Conservation (phyloP, 2,329 filamentous ascomycete species). For the Blastomyces percursus region DNA sequence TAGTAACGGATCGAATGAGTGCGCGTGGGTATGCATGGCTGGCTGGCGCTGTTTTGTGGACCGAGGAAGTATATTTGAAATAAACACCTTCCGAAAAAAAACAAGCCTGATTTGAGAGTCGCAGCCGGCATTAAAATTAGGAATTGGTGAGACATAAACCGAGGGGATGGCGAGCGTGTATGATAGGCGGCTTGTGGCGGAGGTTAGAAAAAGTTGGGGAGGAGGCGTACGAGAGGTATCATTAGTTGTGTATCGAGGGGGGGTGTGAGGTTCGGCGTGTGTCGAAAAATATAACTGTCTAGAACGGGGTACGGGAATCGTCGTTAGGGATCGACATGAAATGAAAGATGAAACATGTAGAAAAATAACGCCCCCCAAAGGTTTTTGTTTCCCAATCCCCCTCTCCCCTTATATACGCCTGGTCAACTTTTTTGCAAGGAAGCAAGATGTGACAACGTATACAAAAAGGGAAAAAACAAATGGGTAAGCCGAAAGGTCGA, state of each 20-base stretch:
- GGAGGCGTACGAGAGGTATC: too few species aligned
- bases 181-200: too few species aligned
- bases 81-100: too few species aligned
- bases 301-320: background rate
- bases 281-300: background rate
- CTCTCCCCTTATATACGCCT: background rate
- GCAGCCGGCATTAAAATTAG: too few species aligned
- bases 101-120: too few species aligned
- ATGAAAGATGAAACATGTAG: background rate
- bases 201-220: too few species aligned
- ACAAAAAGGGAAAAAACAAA: conserved; percentile 8
- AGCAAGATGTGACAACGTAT: conserved; percentile 14
- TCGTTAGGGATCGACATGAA: conserved; percentile 1
- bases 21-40: background rate
- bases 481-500: conserved; percentile 1
- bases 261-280: background rate
- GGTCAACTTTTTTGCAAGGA: background rate
- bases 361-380: background rate
- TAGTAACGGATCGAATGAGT: conserved; percentile 5
- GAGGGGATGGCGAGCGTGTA: too few species aligned
- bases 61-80: too few species aligned
- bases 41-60: too few species aligned
- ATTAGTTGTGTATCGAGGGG: background rate
- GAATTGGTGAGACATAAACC: too few species aligned
- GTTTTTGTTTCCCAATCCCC: background rate